phyloP scores from a whole-genome alignment of 192 early-diverging fungal genomes.

The Neocallimastix lanati region DNA sequence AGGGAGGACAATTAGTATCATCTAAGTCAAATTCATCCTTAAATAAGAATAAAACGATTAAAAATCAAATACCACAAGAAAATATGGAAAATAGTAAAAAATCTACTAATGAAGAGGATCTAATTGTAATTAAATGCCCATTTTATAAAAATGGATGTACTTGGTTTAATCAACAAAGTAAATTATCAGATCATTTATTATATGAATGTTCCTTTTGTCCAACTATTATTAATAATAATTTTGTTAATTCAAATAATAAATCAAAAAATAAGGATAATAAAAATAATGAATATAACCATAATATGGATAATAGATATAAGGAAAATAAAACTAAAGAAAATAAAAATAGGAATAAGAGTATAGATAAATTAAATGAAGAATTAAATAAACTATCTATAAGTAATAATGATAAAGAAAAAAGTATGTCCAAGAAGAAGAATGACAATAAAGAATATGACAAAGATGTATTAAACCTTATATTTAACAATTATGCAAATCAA shows the following conservation, averaged over 20 bases:
- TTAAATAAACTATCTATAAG: background rate
- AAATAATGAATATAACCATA: no score
- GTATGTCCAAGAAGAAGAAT: background rate
- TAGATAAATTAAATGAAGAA: background rate
- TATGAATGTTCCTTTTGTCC: background rate
- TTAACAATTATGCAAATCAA: background rate
- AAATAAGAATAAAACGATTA: background rate
- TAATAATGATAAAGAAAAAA: background rate
- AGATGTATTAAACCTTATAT: background rate
- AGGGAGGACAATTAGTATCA: background rate
- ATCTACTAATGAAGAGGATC: background rate
- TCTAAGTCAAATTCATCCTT: background rate
- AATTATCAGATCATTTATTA: background rate
- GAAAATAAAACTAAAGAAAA: no score
- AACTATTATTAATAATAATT: background rate
- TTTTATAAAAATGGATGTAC: background rate
- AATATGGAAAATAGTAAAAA: background rate
- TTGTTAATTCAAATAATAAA: background rate
- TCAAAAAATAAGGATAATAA: no score
- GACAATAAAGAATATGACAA: background rate
- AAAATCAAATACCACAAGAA: background rate
- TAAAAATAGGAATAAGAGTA: background rate
- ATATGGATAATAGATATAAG: no score
- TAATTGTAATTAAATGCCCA: background rate
- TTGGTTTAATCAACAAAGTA: background rate